Evolutionary conservation across 179 eudicot genomes (phyloP).

Genomic region (Carnegiea gigantea): DNA sequence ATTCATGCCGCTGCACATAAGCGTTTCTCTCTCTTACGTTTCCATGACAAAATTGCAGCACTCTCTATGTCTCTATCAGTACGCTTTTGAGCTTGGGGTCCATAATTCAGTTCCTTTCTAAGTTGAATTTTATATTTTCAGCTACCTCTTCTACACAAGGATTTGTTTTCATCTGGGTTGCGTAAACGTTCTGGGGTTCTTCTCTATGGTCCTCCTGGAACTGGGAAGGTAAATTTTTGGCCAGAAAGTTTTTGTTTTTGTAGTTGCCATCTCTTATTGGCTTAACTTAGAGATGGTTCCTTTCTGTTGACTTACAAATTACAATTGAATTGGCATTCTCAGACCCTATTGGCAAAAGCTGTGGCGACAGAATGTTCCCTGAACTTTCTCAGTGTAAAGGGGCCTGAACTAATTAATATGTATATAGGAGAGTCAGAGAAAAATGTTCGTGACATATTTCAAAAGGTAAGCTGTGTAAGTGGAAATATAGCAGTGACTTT

Average conservation of each 20-base stretch:
- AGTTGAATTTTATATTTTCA: constrained; percentile 33
- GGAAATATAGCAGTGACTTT: not conserved
- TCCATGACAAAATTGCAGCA: not conserved
- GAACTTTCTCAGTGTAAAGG: constrained; percentile 93
- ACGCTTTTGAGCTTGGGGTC: constrained; percentile 9
- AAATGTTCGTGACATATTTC: constrained; percentile 92
- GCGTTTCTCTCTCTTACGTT: not conserved
- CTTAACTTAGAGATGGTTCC: constrained; percentile 10
- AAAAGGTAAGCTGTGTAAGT: constrained; percentile 54
- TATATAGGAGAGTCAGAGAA: constrained; percentile 99
- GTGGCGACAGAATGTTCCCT: constrained; percentile 98
- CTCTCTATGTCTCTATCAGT: not conserved
- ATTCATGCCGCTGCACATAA: too few species aligned
- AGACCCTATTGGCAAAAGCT: constrained; percentile 98
- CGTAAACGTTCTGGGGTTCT: constrained; percentile 98
- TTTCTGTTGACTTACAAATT: constrained; percentile 4
- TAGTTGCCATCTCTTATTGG: constrained; percentile 1
- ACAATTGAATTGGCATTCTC: constrained; percentile 28
- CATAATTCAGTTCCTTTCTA: constrained; percentile 14
- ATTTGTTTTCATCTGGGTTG: constrained; percentile 93
- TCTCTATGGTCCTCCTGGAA: constrained; percentile 99
- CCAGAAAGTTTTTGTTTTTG: constrained; percentile 1
- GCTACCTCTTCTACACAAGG: constrained; percentile 95
- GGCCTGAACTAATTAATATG: constrained; percentile 98
- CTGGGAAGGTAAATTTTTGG: constrained; percentile 73